These are phyloP conservation scores for Daldinia concentrica DNA, from an alignment of 495 filamentous ascomycete species.

Conservation along the genomic window DNA sequence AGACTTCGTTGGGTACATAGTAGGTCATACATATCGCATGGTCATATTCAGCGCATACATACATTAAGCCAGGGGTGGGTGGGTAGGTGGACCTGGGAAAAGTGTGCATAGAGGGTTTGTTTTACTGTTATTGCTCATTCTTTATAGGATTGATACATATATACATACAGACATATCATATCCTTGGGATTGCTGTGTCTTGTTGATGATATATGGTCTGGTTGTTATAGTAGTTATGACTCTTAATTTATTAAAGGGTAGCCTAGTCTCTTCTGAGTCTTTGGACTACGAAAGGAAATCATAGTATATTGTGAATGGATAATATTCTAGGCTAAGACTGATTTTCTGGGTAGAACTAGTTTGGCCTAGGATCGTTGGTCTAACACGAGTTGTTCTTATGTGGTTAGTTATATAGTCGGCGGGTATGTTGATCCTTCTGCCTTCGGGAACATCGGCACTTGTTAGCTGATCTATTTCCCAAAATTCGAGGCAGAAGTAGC, in stretches of 20 bases:
- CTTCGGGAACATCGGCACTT: not conserved
- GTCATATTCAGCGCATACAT: slow-evolving; percentile 8
- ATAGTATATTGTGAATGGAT: too few species aligned
- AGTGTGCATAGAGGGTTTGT: slow-evolving; percentile 9
- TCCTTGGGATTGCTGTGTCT: not conserved
- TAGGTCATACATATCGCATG: not conserved
- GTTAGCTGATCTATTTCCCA: not conserved
- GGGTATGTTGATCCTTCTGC: too few species aligned
- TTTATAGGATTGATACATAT: not conserved
- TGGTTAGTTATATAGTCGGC: too few species aligned
- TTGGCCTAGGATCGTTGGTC: too few species aligned
- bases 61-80: not conserved
- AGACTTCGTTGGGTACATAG: not conserved
- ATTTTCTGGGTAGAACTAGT: too few species aligned
- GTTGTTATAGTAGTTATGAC: not conserved
- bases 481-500: not conserved
- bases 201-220: not conserved
- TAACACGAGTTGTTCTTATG: too few species aligned
- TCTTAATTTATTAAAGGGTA: not conserved
- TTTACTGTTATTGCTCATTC: not conserved
- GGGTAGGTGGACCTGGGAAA: not conserved
- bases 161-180: not conserved
- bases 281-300: too few species aligned
- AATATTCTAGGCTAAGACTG: too few species aligned
- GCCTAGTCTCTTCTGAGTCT: not conserved